Evolutionary conservation across 2,329 filamentous ascomycete species (phyloP).

Genomic region (Lecanicillium sp.): DNA sequence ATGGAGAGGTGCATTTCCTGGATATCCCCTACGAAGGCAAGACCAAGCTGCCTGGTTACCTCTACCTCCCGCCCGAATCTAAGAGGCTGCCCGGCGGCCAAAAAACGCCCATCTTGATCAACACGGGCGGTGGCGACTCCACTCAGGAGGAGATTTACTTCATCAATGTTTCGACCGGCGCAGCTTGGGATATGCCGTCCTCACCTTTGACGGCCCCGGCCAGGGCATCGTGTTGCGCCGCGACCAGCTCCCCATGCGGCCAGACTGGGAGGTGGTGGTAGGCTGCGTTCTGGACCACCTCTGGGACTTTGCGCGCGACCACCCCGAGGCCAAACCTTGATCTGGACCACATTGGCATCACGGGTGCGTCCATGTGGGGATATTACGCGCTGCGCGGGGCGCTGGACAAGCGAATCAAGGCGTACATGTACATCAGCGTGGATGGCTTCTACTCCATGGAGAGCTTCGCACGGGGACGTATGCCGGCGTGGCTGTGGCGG

Average conservation of each 20-base stretch:
- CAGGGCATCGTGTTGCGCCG: conserved; percentile 30
- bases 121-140: conserved; percentile 26
- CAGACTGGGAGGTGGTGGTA: conserved; percentile 30
- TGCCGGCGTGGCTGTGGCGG: conserved; percentile 16
- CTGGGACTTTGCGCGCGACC: conserved; percentile 5
- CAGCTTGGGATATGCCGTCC: conserved; percentile 30
- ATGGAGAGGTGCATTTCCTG: conserved; percentile 18
- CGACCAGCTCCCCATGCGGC: conserved; percentile 20
- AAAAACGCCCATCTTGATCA: conserved; percentile 29
- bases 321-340: conserved; percentile 26
- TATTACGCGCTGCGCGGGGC: conserved; percentile 37
- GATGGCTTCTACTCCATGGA: conserved; percentile 18
- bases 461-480: conserved; percentile 17
- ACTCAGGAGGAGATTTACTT: conserved; percentile 33
- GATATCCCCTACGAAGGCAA: conserved; percentile 30
- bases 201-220: conserved; percentile 38
- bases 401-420: conserved; percentile 32
- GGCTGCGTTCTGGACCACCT: conserved; percentile 24
- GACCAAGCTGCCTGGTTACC: conserved; percentile 24
- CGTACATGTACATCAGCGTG: conserved; percentile 31
- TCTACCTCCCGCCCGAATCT: conserved; percentile 23
- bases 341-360: conserved; percentile 24
- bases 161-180: conserved; percentile 17
- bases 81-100: conserved; percentile 12
- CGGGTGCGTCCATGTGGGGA: conserved; percentile 33